Percentiles rank a stretch among this genome's conserved stretches.
Conservation (phyloP, 495 filamentous ascomycete species). For the Aspergillus nidulans region DNA sequence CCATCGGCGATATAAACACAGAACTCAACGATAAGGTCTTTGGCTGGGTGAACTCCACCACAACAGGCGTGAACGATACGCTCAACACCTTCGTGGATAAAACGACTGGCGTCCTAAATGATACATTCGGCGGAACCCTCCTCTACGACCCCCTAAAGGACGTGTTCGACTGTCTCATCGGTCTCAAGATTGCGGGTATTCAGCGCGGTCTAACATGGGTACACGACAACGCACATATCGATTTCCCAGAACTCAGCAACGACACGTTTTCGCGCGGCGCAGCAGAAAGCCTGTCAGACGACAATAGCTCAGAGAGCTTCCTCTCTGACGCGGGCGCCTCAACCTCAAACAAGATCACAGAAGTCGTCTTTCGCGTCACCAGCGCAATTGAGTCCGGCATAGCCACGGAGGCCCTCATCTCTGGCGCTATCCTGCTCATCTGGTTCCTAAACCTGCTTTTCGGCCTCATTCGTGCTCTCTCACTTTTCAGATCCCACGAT, state of each 20-base stretch:
- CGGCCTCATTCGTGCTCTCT: constrained; percentile 62
- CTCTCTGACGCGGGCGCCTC: constrained; percentile 63
- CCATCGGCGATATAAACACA: constrained; percentile 59
- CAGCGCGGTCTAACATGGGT: constrained; percentile 88
- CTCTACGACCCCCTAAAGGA: constrained; percentile 68
- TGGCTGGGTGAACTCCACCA: constrained; percentile 83
- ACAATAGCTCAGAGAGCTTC: constrained; percentile 57
- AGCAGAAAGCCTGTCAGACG: constrained; percentile 50
- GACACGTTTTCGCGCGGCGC: constrained; percentile 84
- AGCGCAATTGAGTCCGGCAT: constrained; percentile 60
- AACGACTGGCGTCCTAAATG: constrained; percentile 65
- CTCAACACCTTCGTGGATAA: constrained; percentile 75
- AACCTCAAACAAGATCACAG: constrained; percentile 75
- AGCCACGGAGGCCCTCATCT: constrained; percentile 71
- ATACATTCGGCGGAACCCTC: constrained; percentile 74
- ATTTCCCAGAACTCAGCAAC: constrained; percentile 71
- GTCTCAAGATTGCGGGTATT: constrained; percentile 68
- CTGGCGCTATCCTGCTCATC: constrained; percentile 60
- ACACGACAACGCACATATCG: constrained; percentile 74
- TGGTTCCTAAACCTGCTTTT: constrained; percentile 75
- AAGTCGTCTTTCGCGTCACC: constrained; percentile 63
- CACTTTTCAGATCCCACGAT: constrained; percentile 39
- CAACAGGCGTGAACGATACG: constrained; percentile 75
- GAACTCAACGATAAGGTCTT: constrained; percentile 81
- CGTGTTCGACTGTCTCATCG: constrained; percentile 70